A percentile compares a stretch with the other conserved stretches of the same genome.
Evolutionary conservation across 257 asterid species (phyloP).

Genomic region (Henckelia pumila): DNA sequence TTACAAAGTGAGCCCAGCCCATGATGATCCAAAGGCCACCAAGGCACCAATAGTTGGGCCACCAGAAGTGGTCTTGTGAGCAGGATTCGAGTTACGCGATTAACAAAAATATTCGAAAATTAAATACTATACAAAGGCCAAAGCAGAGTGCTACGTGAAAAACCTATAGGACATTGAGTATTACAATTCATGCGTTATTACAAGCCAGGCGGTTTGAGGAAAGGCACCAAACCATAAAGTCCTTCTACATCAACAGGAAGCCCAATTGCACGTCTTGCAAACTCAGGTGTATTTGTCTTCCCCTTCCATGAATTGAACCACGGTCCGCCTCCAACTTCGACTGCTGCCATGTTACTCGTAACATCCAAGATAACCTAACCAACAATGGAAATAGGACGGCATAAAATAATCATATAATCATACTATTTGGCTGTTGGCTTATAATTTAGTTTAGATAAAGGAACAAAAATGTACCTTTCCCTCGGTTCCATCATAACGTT

Average conservation of each 20-base stretch:
- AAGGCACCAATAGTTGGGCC: no score
- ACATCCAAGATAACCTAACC: conserved; percentile 75
- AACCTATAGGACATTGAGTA: background rate
- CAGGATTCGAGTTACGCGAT: no score
- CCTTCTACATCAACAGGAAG: conserved; percentile 74
- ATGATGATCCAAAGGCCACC: no score
- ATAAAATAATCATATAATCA: background rate
- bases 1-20: no score
- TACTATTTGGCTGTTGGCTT: background rate
- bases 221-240: conserved; percentile 50
- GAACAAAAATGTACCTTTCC: conserved; percentile 56
- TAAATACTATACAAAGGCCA: no score
- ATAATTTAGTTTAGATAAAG: no score
- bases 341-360: conserved; percentile 88
- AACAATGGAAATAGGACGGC: background rate
- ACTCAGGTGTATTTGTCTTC: conserved; percentile 56
- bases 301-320: conserved; percentile 93
- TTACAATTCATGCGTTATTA: conserved; percentile 25
- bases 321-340: conserved; percentile 98
- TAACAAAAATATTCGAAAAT: no score
- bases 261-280: conserved; percentile 47
- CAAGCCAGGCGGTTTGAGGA: conserved; percentile 91
- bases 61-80: no score
- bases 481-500: conserved; percentile 56
- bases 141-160: no score